Evolutionary conservation across 2,329 filamentous ascomycete genomes (phyloP).

Genomic region (Talaromyces sp.): DNA sequence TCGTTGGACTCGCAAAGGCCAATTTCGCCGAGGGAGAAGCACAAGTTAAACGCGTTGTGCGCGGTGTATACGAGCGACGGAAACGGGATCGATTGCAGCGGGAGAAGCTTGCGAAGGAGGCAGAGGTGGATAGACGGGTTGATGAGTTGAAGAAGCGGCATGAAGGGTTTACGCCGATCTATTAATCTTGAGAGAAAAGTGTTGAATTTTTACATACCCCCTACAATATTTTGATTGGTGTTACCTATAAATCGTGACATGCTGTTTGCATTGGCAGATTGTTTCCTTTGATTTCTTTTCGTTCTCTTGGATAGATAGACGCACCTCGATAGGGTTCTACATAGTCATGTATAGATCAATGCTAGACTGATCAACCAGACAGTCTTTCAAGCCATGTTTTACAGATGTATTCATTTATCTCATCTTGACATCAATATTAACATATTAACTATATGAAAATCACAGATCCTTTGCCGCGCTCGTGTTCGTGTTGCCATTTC

Average conservation of each 20-base stretch:
- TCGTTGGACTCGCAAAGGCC: slow-evolving; percentile 74
- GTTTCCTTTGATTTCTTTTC: not conserved
- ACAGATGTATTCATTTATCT: not conserved
- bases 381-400: not conserved
- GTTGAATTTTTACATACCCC: not conserved
- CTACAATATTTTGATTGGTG: not conserved
- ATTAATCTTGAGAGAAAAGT: not conserved
- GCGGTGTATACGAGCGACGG: slow-evolving; percentile 91
- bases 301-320: not conserved
- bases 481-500: not conserved
- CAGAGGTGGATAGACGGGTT: slow-evolving; percentile 3
- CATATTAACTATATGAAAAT: not conserved
- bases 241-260: not conserved
- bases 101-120: slow-evolving; percentile 23
- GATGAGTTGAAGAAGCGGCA: slow-evolving; percentile 12
- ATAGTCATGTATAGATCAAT: too few species aligned
- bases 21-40: slow-evolving; percentile 84
- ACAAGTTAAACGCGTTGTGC: slow-evolving; percentile 71
- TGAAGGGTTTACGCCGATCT: slow-evolving; percentile 17
- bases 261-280: not conserved
- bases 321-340: not conserved
- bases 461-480: not conserved
- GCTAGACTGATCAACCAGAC: too few species aligned
- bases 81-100: slow-evolving; percentile 52
- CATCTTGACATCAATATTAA: not conserved